These are phyloP conservation scores for Picea sitchensis DNA, from an alignment of 75 land plant genomes.

Conservation along the genomic window DNA sequence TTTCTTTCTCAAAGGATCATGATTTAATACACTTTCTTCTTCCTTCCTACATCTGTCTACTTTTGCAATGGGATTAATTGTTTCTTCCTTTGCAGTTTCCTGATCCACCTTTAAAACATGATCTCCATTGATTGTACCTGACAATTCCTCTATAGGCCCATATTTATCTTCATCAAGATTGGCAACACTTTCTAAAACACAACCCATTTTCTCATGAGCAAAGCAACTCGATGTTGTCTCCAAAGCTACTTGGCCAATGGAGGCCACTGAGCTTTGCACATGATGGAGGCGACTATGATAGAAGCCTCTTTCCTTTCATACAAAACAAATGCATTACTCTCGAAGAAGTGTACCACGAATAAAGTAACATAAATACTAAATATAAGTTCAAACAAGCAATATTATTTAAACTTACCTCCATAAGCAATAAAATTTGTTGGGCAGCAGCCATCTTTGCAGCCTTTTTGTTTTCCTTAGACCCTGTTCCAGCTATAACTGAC, in stretches of 20 bases:
- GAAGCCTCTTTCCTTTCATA: constrained; percentile 3
- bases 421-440: constrained; percentile 12
- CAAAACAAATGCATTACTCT: not conserved
- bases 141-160: not conserved
- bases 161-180: not conserved
- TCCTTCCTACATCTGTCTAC: not conserved
- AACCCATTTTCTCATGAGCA: not conserved
- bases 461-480: constrained; percentile 12
- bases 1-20: not conserved
- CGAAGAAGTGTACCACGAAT: too few species aligned
- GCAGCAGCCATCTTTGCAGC: constrained; percentile 36
- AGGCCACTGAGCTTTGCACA: not conserved
- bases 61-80: not conserved
- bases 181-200: not conserved
- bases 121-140: not conserved
- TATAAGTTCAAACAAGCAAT: too few species aligned
- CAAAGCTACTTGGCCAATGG: not conserved
- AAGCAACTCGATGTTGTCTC: not conserved
- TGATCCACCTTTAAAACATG: not conserved
- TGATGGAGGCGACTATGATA: not conserved
- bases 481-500: not conserved
- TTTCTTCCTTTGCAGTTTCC: not conserved
- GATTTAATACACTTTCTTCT: not conserved
- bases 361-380: not conserved
- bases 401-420: not conserved